Evolutionary conservation across 257 asterid genomes (phyloP).

Genomic region (Gardenia jasminoides): DNA sequence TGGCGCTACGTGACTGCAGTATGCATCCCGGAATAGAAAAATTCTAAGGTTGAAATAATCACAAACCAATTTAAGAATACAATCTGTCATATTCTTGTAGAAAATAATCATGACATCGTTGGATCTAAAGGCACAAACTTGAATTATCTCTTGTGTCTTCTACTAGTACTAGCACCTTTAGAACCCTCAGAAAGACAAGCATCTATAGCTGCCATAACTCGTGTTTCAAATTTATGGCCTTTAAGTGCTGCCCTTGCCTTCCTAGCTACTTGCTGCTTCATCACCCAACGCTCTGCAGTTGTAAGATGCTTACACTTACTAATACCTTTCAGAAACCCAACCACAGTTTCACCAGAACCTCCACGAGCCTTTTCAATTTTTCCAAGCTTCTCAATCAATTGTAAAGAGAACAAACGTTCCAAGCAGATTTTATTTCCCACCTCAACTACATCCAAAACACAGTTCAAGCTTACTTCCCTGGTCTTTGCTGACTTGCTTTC

Average conservation of each 20-base stretch:
- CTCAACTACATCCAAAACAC: slow-evolving; percentile 32
- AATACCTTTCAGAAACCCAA: slow-evolving; percentile 33
- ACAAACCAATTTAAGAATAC: no score
- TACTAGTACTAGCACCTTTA: slow-evolving; percentile 17
- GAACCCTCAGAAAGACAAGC: slow-evolving; percentile 29
- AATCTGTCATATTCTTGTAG: no score
- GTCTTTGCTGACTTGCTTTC: slow-evolving; percentile 33
- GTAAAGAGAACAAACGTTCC: slow-evolving; percentile 24
- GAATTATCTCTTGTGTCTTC: slow-evolving; percentile 21
- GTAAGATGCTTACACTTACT: slow-evolving; percentile 35
- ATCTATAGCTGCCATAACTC: slow-evolving; percentile 27
- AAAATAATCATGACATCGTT: no score
- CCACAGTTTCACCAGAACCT: slow-evolving; percentile 29
- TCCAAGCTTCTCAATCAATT: slow-evolving; percentile 27
- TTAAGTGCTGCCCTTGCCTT: slow-evolving; percentile 27
- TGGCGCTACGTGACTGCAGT: no score
- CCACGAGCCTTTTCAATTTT: slow-evolving; percentile 22
- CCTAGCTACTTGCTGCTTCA: slow-evolving; percentile 33
- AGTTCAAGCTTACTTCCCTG: slow-evolving; percentile 29
- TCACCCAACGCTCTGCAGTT: slow-evolving; percentile 31
- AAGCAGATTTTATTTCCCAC: slow-evolving; percentile 28
- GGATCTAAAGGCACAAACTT: no score
- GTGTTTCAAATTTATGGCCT: slow-evolving; percentile 26
- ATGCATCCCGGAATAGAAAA: no score
- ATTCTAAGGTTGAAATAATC: no score